These are phyloP conservation scores for Wilcoxina mikolae DNA, from an alignment of 495 filamentous ascomycete species.

Conservation along the genomic window DNA sequence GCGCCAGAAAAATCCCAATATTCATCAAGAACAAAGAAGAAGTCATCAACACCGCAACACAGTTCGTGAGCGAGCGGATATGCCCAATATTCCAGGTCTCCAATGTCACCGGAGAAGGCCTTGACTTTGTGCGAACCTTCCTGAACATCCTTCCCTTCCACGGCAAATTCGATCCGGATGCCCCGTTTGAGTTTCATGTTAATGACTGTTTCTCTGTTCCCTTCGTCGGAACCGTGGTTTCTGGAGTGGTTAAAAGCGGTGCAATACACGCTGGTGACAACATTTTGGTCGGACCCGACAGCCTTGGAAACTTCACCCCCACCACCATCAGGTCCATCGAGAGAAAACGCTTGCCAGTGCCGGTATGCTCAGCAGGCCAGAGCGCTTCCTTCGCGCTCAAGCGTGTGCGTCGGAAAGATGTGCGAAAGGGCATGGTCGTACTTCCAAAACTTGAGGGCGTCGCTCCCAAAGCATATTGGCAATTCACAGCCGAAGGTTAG, in stretches of 20 bases:
- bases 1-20: slow-evolving; percentile 91
- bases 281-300: slow-evolving; percentile 82
- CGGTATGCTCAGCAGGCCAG: slow-evolving; percentile 79
- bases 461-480: slow-evolving; percentile 67
- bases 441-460: slow-evolving; percentile 58
- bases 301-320: slow-evolving; percentile 76
- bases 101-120: slow-evolving; percentile 83
- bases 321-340: slow-evolving; percentile 89
- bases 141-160: slow-evolving; percentile 92
- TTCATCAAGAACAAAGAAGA: slow-evolving; percentile 86
- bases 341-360: slow-evolving; percentile 81
- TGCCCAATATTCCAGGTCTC: slow-evolving; percentile 97
- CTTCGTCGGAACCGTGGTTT: slow-evolving; percentile 91
- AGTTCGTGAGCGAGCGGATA: slow-evolving; percentile 89
- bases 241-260: slow-evolving; percentile 76
- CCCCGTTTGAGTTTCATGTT: slow-evolving; percentile 85
- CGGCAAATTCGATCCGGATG: slow-evolving; percentile 76
- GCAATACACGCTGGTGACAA: slow-evolving; percentile 83
- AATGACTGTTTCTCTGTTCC: slow-evolving; percentile 99
- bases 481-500: slow-evolving; percentile 83
- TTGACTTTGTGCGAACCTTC: slow-evolving; percentile 70
- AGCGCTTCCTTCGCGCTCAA: slow-evolving; percentile 84
- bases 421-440: slow-evolving; percentile 97
- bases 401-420: slow-evolving; percentile 74
- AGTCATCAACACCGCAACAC: slow-evolving; percentile 85